Percentiles rank a stretch among this genome's conserved stretches.
These are phyloP conservation scores for Cercospora sesami DNA, from an alignment of 2,329 filamentous ascomycete species.

Conservation along the genomic window DNA sequence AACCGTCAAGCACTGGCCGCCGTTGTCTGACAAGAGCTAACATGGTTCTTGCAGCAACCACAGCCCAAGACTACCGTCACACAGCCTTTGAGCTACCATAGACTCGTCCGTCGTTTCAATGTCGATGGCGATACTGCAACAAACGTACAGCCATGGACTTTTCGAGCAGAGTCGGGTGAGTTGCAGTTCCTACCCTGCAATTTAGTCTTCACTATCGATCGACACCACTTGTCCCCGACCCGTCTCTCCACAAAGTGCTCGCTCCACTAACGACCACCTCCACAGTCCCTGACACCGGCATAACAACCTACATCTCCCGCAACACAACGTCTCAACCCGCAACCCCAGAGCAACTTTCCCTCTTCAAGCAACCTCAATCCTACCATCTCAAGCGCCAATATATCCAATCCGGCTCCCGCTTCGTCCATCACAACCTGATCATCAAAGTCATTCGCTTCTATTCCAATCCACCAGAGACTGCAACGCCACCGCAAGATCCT, in stretches of 20 bases:
- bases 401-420: conserved; percentile 57
- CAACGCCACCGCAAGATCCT: conserved; percentile 18
- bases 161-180: conserved; percentile 30
- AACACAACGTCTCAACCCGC: conserved; percentile 53
- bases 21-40: neutral
- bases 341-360: conserved; percentile 46
- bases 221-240: neutral
- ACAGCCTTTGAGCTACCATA: conserved; percentile 26
- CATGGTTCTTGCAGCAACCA: conserved; percentile 11
- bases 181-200: neutral
- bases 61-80: conserved; percentile 17
- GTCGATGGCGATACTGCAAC: conserved; percentile 8
- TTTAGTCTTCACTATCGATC: neutral
- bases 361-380: conserved; percentile 19
- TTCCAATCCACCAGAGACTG: conserved; percentile 19
- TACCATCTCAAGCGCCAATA: conserved; percentile 51
- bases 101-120: conserved; percentile 28
- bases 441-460: conserved; percentile 55
- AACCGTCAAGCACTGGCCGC: neutral
- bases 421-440: conserved; percentile 59
- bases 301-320: conserved; percentile 56
- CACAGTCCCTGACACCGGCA: conserved; percentile 49
- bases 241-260: neutral
- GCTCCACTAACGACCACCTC: neutral
- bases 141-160: conserved; percentile 27